These are phyloP conservation scores for Leccinum variicolor DNA, from an alignment of 768 basidiomycete genomes.

Conservation along the genomic window DNA sequence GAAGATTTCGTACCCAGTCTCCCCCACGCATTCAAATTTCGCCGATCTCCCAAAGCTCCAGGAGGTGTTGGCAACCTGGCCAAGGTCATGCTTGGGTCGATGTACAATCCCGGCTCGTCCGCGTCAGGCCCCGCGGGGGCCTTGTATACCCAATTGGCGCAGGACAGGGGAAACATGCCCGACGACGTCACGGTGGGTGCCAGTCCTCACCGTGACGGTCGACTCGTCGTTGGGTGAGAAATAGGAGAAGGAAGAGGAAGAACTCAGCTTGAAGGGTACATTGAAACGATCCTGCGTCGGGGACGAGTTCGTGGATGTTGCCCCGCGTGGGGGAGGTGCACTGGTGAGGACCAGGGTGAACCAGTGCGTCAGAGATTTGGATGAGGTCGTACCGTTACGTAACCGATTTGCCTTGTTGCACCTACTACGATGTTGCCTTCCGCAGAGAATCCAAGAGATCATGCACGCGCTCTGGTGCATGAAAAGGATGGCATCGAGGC, in stretches of 20 bases:
- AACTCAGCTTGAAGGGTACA: background rate
- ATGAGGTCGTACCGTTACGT: background rate
- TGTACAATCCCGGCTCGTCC: too few species aligned
- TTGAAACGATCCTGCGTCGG: background rate
- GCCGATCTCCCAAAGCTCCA: too few species aligned
- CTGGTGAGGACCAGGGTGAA: too few species aligned
- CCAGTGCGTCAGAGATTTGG: too few species aligned
- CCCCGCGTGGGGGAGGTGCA: too few species aligned
- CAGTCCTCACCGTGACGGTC: too few species aligned
- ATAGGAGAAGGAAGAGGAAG: too few species aligned
- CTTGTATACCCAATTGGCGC: background rate
- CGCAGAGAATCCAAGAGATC: slow-evolving; percentile 46
- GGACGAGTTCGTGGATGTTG: background rate
- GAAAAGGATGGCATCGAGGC: slow-evolving; percentile 71
- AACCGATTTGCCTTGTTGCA: background rate
- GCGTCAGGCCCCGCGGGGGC: too few species aligned
- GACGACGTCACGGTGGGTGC: slow-evolving; percentile 11
- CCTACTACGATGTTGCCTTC: slow-evolving; percentile 30
- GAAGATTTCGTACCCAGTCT: background rate
- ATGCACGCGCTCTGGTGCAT: slow-evolving; percentile 61
- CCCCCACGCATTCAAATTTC: too few species aligned
- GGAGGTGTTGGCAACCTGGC: background rate
- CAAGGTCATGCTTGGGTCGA: too few species aligned
- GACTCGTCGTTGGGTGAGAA: too few species aligned
- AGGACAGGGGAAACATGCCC: slow-evolving; percentile 21